Percentiles rank a stretch among this genome's conserved stretches.
These are phyloP conservation scores for Lentinula sp. DNA, from an alignment of 768 basidiomycete species.

Conservation along the genomic window DNA sequence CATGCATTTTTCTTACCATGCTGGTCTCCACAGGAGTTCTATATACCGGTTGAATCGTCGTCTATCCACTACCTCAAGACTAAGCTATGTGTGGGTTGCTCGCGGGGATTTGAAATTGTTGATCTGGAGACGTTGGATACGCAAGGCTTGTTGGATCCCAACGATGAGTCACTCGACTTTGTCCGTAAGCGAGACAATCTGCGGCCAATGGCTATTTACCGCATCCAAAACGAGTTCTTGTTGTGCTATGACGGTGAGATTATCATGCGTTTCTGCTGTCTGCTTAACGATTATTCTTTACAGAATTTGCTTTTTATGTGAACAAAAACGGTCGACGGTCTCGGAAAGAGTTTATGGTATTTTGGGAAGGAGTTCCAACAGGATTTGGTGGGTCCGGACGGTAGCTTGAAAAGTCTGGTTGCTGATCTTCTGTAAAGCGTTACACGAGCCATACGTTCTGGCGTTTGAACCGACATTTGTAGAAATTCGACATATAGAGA, in stretches of 20 bases:
- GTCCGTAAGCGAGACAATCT: conserved; percentile 85
- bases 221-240: conserved; percentile 94
- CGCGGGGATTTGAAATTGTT: conserved; percentile 97
- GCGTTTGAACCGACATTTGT: conserved; percentile 97
- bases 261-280: neutral
- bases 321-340: conserved; percentile 94
- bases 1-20: neutral
- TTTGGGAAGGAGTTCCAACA: conserved; percentile 94
- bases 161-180: conserved; percentile 88
- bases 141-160: conserved; percentile 90
- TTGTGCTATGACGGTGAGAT: conserved; percentile 92
- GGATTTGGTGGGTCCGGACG: conserved; percentile 74
- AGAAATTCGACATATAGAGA: conserved; percentile 94
- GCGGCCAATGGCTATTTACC: conserved; percentile 92
- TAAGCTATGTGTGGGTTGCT: conserved; percentile 93
- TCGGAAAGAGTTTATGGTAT: conserved; percentile 86
- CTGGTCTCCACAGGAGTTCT: conserved; percentile 71
- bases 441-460: conserved; percentile 94
- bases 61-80: conserved; percentile 98
- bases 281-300: neutral
- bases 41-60: conserved; percentile 95
- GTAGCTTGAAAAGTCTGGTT: neutral
- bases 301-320: conserved; percentile 99
- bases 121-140: conserved; percentile 97
- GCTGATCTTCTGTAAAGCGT: conserved; percentile 43